A percentile compares a stretch with the other conserved stretches of the same genome.
phyloP scores from a whole-genome alignment of 2,329 filamentous ascomycete species.

The Trichophyton rubrum region DNA sequence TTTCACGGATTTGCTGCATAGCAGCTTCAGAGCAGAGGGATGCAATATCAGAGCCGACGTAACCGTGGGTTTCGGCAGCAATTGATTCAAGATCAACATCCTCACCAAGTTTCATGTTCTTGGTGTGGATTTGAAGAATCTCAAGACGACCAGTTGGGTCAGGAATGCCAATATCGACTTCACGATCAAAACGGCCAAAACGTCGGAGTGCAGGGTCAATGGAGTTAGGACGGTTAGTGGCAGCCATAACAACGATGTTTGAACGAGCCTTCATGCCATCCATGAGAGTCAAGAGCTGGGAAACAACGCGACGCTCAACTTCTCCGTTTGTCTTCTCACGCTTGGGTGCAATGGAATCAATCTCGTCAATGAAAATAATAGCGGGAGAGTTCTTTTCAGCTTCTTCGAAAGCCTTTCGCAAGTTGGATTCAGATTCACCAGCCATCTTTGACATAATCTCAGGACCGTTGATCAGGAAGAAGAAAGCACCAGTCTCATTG shows the following conservation, averaged over 20 bases:
- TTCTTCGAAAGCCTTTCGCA: conserved; percentile 98
- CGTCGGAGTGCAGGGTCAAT: conserved; percentile 95
- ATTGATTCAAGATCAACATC: conserved; percentile 96
- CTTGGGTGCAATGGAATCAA: conserved; percentile 98
- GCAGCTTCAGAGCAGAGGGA: conserved; percentile 97
- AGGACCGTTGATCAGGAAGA: conserved; percentile 98
- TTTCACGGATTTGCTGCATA: conserved; percentile 99
- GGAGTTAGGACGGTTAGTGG: conserved; percentile 96
- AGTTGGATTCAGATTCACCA: conserved; percentile 95
- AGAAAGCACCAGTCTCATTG: conserved; percentile 98
- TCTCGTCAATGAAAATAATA: conserved; percentile 99
- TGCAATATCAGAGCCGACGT: conserved; percentile 95
- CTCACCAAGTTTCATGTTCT: conserved; percentile 99
- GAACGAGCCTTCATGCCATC: conserved; percentile 99
- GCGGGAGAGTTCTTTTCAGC: conserved; percentile 98
- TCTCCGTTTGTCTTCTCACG: conserved; percentile 99
- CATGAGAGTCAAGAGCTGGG: conserved; percentile 93
- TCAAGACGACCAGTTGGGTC: conserved; percentile 97
- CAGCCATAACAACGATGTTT: conserved; percentile 98
- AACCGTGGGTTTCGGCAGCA: conserved; percentile 94
- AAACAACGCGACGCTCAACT: conserved; percentile 95
- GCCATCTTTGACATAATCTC: conserved; percentile 99
- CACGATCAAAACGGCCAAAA: conserved; percentile 97
- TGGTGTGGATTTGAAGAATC: conserved; percentile 98
- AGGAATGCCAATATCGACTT: conserved; percentile 95